Evolutionary conservation across 257 asterid species (phyloP).

Genomic region (Haberlea rhodopensis): DNA sequence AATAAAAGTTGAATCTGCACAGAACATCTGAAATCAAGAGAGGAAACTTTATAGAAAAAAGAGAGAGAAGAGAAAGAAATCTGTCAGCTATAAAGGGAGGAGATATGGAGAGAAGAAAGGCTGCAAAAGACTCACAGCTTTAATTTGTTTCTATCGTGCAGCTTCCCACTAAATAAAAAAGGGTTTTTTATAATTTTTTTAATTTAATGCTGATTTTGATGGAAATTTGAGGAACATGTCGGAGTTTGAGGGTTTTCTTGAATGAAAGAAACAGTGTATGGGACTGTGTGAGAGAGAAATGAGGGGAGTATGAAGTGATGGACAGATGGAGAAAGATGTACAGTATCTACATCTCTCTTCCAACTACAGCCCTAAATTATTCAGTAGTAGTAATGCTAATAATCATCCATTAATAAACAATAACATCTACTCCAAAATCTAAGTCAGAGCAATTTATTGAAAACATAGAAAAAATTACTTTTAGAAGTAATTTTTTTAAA

Average conservation of each 20-base stretch:
- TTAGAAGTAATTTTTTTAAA: no score
- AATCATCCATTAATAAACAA: background rate
- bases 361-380: no score
- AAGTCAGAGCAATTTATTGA: background rate
- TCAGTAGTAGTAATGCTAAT: no score
- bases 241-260: constrained; percentile 38
- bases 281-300: background rate
- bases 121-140: constrained; percentile 48
- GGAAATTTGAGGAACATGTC: constrained; percentile 51
- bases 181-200: constrained; percentile 22
- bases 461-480: no score
- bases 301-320: background rate
- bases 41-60: constrained; percentile 27
- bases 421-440: background rate
- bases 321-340: constrained; percentile 1
- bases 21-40: constrained; percentile 43
- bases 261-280: constrained; percentile 1
- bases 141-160: constrained; percentile 22
- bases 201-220: constrained; percentile 28
- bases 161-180: constrained; percentile 28
- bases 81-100: constrained; percentile 73
- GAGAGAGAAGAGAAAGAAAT: constrained; percentile 33
- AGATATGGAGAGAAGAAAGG: constrained; percentile 56
- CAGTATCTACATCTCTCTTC: constrained; percentile 22
- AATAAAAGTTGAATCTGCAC: constrained; percentile 25